Evolutionary conservation across 208 protist species (phyloP), one percentile per base, ranked within the genome.

Genomic region (Wallacemonas rigidus): DNA sequence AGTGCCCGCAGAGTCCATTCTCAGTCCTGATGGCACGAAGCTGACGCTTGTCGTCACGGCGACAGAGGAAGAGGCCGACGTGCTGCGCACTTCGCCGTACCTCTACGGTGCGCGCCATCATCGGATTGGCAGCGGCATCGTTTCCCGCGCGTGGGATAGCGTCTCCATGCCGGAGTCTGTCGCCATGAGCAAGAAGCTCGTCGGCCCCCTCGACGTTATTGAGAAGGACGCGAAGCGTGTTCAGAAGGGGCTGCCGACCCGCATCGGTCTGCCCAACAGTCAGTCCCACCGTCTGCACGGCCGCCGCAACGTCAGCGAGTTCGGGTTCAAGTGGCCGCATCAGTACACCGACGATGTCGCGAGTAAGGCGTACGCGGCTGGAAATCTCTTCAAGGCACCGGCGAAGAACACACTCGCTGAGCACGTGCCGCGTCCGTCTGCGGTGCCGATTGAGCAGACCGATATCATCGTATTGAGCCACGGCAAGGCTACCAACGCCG

Each of bases 31-130:
- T 69, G 89, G 83, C 44, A 77, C 15, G 2, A 65, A 43, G 50
- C 77, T 93, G 44, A 92, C 88, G 38, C 80, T 96, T 17, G 77
- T 96, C 14, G 61, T 96, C 51, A 68, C 72, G 8, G 62, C 60
- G 39, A 72, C 53, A n/a, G 87, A 90, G 48, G 58, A 50, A 9
- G 75, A 87, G 14, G 79, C 82, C 2, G 89, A 96, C 63, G 76
- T 67, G 39, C 74, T 96, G 38, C 89, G 89, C 14, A 70, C 73
- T 47, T 94, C 89, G 9, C 83, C 86, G 67, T 74, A 77, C 44
- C 77, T 96, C 45, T 94, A 91, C 80, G 91, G 91, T 54, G 77
- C 82, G 48, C 89, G 87, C 12, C 91, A 96, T 58, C 89, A 94
- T 81, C 91, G 91, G 69, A 77, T 96, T 75, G 89, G 75, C 12